Percentiles rank a stretch among this genome's conserved stretches.
These are phyloP conservation scores for Pythium rishiriense DNA, from an alignment of 352 stramenopile species.

Conservation along the genomic window DNA sequence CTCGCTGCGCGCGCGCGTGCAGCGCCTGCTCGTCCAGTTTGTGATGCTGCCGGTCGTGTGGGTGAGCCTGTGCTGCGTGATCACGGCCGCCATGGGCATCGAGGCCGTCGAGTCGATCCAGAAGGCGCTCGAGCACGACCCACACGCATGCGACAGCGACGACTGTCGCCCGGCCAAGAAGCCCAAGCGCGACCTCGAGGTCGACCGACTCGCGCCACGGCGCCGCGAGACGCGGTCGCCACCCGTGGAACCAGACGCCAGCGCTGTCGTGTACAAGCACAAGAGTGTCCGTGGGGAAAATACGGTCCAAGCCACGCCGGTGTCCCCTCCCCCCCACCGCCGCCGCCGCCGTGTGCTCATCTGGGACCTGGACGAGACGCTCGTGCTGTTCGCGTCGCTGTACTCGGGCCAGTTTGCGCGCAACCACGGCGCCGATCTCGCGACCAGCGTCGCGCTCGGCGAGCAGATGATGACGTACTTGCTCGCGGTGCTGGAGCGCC, in stretches of 20 bases:
- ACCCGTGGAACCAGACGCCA: background rate
- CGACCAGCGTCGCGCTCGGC: slow-evolving; percentile 57
- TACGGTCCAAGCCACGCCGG: too few species aligned
- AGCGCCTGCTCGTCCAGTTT: slow-evolving; percentile 44
- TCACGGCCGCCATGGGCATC: slow-evolving; percentile 54
- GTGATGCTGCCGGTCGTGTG: slow-evolving; percentile 68
- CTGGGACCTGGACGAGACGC: slow-evolving; percentile 84
- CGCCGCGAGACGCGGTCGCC: background rate
- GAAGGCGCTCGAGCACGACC: slow-evolving; percentile 10
- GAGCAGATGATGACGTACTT: slow-evolving; percentile 89
- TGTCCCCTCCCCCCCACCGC: background rate
- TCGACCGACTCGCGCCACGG: background rate
- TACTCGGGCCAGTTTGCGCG: slow-evolving; percentile 75
- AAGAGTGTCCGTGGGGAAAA: background rate
- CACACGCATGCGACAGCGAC: background rate
- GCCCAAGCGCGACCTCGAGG: slow-evolving; percentile 8
- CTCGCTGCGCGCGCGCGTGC: slow-evolving; percentile 29
- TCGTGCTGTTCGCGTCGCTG: slow-evolving; percentile 80
- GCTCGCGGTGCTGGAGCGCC: slow-evolving; percentile 72
- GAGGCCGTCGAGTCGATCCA: slow-evolving; percentile 60
- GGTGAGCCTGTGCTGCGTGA: slow-evolving; percentile 54
- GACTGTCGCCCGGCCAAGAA: slow-evolving; percentile 24
- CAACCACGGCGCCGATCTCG: slow-evolving; percentile 56
- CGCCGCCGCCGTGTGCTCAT: slow-evolving; percentile 56
- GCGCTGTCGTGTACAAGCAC: slow-evolving; percentile 3